A percentile compares a stretch with the other conserved stretches of the same genome.
Evolutionary conservation across 2,329 filamentous ascomycete species (phyloP).

Genomic region (Laburnicola sp.): DNA sequence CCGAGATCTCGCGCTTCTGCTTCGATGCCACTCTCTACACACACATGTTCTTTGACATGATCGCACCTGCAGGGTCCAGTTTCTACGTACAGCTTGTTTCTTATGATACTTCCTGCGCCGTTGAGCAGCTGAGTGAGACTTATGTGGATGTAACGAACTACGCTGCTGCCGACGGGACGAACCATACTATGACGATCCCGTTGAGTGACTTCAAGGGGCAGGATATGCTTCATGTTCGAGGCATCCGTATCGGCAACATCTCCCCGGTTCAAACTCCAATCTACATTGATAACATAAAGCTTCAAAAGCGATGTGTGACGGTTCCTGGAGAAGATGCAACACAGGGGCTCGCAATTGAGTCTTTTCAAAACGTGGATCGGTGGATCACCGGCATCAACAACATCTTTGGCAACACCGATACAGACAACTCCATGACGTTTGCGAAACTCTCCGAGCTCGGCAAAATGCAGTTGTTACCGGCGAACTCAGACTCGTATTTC

Average conservation of each 20-base stretch:
- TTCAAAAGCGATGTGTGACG: slow-evolving; percentile 10
- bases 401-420: slow-evolving; percentile 8
- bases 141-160: slow-evolving; percentile 8
- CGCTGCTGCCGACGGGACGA: slow-evolving; percentile 8
- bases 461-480: slow-evolving; percentile 10
- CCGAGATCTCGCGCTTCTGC: slow-evolving; percentile 10
- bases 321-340: slow-evolving; percentile 6
- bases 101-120: slow-evolving; percentile 1
- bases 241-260: slow-evolving; percentile 10
- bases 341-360: slow-evolving; percentile 8
- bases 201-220: slow-evolving; percentile 6
- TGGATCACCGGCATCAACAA: slow-evolving; percentile 13
- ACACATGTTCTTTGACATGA: slow-evolving; percentile 10
- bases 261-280: slow-evolving; percentile 5
- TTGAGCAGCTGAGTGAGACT: neutral
- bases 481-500: slow-evolving; percentile 2
- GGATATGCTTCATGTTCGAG: slow-evolving; percentile 3
- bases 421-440: slow-evolving; percentile 9
- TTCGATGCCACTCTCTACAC: slow-evolving; percentile 10
- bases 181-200: slow-evolving; percentile 10
- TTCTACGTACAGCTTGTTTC: slow-evolving; percentile 9
- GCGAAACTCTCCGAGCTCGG: slow-evolving; percentile 9
- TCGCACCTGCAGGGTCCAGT: slow-evolving; percentile 1
- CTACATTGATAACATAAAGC: slow-evolving; percentile 12
- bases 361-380: slow-evolving; percentile 11